Evolutionary conservation across 2,329 filamentous ascomycete species (phyloP), one percentile per base, ranked within the genome.

Genomic region (Penicillium brevicompactum): DNA sequence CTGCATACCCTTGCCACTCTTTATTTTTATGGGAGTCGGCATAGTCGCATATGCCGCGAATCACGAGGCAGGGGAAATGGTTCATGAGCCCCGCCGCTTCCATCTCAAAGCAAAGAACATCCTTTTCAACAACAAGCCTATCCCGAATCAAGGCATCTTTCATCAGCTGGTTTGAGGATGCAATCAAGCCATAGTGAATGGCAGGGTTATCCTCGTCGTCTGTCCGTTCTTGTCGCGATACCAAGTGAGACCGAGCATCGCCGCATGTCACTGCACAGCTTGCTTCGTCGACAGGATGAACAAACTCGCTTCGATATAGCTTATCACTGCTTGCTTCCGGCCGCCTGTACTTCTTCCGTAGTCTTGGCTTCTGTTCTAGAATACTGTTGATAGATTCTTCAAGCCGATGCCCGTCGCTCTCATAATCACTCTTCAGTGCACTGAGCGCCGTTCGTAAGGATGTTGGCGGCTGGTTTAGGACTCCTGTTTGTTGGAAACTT

Each of bases 381-480:
- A n/a, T n/a, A n/a, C n/a, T n/a, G n/a, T n/a, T n/a, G n/a, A n/a
- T n/a, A n/a, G n/a, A n/a, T n/a, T n/a, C n/a, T n/a, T n/a, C n/a
- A n/a, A n/a, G n/a, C n/a, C n/a, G n/a, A n/a, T n/a, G n/a, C n/a
- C n/a, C n/a, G n/a, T n/a, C n/a, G n/a, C n/a, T n/a, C n/a, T n/a
- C n/a, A n/a, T n/a, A n/a, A n/a, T n/a, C n/a, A n/a, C n/a, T n/a
- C n/a, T n/a, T n/a, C n/a, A n/a, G n/a, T n/a, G n/a, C n/a, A n/a
- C n/a, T n/a, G n/a, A n/a, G n/a, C n/a, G n/a, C n/a, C n/a, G n/a
- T n/a, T n/a, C n/a, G n/a, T n/a, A n/a, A n/a, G n/a, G n/a, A n/a
- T n/a, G n/a, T n/a, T n/a, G n/a, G n/a, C n/a, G n/a, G 57, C 21
- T 58, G 51, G 22, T 64, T 61, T 2, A 65, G 31, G 22, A 52